Percentiles rank a stretch among this genome's conserved stretches.
phyloP scores from a whole-genome alignment of 345 rosid genomes.

The Gossypium raimondii region DNA sequence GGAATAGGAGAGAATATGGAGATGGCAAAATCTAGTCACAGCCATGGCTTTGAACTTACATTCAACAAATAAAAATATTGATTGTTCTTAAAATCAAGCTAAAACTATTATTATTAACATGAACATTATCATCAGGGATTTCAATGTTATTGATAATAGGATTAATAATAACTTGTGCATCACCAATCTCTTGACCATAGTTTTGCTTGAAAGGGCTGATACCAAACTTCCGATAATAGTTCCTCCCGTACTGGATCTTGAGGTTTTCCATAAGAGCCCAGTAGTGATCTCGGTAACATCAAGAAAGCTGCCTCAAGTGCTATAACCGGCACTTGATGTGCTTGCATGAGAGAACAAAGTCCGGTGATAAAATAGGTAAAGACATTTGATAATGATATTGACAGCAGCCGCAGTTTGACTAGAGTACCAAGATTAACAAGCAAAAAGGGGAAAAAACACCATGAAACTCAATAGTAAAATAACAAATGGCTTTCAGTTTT shows the following conservation, averaged over 20 bases:
- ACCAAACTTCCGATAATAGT: constrained; percentile 67
- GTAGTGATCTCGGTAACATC: constrained; percentile 57
- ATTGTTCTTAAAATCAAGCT: constrained; percentile 37
- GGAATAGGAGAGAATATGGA: constrained; percentile 75
- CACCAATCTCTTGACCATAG: constrained; percentile 25
- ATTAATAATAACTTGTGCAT: constrained; percentile 11
- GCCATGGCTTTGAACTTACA: constrained; percentile 82
- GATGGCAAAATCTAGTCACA: constrained; percentile 71
- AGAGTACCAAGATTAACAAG: no score
- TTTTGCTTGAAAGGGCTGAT: constrained; percentile 56
- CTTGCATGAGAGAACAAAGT: constrained; percentile 54
- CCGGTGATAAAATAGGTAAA: constrained; percentile 21
- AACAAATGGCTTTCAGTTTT: no score
- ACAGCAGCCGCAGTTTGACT: background rate
- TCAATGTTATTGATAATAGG: constrained; percentile 14
- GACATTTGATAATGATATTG: background rate
- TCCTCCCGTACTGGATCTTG: constrained; percentile 41
- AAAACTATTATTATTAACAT: constrained; percentile 17
- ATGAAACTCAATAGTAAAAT: no score
- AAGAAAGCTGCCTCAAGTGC: constrained; percentile 53
- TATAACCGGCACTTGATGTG: constrained; percentile 65
- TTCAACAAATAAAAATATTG: constrained; percentile 49
- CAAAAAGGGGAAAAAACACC: no score
- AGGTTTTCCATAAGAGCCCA: constrained; percentile 75
- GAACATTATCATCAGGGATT: constrained; percentile 24